These are phyloP conservation scores for Stropharia rugosoannulata DNA, from an alignment of 768 basidiomycete genomes.

Conservation along the genomic window DNA sequence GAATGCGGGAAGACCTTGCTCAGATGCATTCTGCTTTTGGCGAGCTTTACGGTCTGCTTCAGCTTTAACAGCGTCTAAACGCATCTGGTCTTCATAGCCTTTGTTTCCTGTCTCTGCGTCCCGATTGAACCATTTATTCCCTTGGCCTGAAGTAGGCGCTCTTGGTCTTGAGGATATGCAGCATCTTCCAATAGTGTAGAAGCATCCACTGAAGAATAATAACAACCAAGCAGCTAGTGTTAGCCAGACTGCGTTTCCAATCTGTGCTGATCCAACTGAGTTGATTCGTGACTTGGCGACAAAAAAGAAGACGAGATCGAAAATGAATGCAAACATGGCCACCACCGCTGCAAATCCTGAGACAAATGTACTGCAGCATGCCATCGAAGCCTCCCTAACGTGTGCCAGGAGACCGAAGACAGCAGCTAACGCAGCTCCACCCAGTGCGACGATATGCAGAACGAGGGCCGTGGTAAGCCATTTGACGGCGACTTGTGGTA, in stretches of 20 bases:
- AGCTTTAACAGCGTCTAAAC: slow-evolving; percentile 83
- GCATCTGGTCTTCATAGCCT: slow-evolving; percentile 61
- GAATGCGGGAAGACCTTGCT: slow-evolving; percentile 75
- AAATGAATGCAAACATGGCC: slow-evolving; percentile 85
- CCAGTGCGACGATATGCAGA: slow-evolving; percentile 87
- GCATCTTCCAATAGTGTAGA: slow-evolving; percentile 82
- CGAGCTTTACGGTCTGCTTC: slow-evolving; percentile 81
- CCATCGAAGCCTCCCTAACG: slow-evolving; percentile 83
- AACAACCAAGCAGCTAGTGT: slow-evolving; percentile 84
- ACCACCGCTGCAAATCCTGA: slow-evolving; percentile 80
- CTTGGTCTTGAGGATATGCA: slow-evolving; percentile 59
- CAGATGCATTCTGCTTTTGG: slow-evolving; percentile 44
- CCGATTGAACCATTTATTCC: slow-evolving; percentile 34
- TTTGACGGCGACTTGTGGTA: slow-evolving; percentile 84
- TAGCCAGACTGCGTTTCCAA: slow-evolving; percentile 92
- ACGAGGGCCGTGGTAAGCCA: slow-evolving; percentile 95
- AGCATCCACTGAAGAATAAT: slow-evolving; percentile 88
- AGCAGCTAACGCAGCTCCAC: slow-evolving; percentile 65
- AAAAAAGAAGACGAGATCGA: slow-evolving; percentile 91
- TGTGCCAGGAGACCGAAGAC: slow-evolving; percentile 88
- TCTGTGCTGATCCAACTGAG: slow-evolving; percentile 69
- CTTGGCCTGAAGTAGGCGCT: slow-evolving; percentile 13
- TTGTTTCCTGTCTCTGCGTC: slow-evolving; percentile 28
- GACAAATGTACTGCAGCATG: slow-evolving; percentile 77
- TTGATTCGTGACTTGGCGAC: slow-evolving; percentile 85